Evolutionary conservation across 192 early-diverging fungal species (phyloP), one percentile per base, ranked within the genome.

Genomic region (Thamnidium elegans): DNA sequence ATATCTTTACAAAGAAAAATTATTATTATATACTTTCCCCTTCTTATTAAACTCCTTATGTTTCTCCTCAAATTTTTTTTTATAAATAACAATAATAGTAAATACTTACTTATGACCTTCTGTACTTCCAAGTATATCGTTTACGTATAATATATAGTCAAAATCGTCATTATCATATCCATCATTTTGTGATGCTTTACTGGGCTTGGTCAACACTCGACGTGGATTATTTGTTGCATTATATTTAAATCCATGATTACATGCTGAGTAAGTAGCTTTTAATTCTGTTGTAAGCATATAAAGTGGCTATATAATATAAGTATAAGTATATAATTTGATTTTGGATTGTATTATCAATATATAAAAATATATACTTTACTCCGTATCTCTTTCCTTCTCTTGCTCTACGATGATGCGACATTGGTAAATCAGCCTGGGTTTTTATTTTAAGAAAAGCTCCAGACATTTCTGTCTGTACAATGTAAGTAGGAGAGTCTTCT

Each of bases 91-190:
- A 50, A 53, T 44, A 53, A 76, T 86, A 94, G 1, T 73, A 80
- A 13, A 21, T 45, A 14, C 72, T 64, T 79, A 92, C 89, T 92
- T 88, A 45, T 92, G 92, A 5, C 94, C 92, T 42, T 95, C 94
- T 53, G 88, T 86, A 23, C 79, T 84, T 13, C 95, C 95, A 14
- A 99, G 75, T 39, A 96, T 87, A 72, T 99, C 97, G 70, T 95
- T 96, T 43, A 97, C 95, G 74, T 97, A 98, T 31, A 99, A 82
- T 55, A 99, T 93, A 73, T 97, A 99, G 73, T 99, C 97, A 63
- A 81, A 90, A 69, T 98, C 94, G 63, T 91, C 89, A 70, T 99
- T 99, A 71, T 99, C 97, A 68, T 86, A 88, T 15, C 95, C 95
- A 45, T 95, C 91, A 67, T 99, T 99, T 64, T 88, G 85, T 23